phyloP scores from a whole-genome alignment of 345 rosid species.

The Garcia nutans region DNA sequence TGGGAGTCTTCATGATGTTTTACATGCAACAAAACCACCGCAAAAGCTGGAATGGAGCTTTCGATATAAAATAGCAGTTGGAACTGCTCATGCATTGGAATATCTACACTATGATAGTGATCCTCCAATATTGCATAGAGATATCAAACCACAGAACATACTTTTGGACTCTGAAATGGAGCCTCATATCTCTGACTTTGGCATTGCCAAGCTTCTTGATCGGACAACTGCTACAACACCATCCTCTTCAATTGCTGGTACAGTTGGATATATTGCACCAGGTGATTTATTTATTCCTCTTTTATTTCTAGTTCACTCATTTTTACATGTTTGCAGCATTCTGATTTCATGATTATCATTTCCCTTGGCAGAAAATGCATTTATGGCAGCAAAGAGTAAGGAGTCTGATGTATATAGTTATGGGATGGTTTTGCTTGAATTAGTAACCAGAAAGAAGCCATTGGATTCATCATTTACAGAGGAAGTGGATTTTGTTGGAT shows the following conservation, averaged over 20 bases:
- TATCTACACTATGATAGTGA: constrained; percentile 78
- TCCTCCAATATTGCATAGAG: constrained; percentile 76
- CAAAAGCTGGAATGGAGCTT: constrained; percentile 53
- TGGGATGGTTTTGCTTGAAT: constrained; percentile 30
- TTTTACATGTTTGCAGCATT: not conserved
- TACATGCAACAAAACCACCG: constrained; percentile 37
- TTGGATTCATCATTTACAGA: constrained; percentile 16
- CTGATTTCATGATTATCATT: not conserved
- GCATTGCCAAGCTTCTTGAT: constrained; percentile 67
- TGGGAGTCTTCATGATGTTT: constrained; percentile 67
- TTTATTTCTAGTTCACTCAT: not conserved
- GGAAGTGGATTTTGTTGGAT: constrained; percentile 43
- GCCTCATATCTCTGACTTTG: constrained; percentile 80
- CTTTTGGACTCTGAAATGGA: constrained; percentile 69
- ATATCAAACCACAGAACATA: constrained; percentile 77
- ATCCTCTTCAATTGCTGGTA: constrained; percentile 46
- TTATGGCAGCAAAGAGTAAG: constrained; percentile 43
- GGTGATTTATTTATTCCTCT: constrained; percentile 36
- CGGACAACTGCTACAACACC: constrained; percentile 41
- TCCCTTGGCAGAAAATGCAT: constrained; percentile 58
- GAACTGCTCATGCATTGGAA: constrained; percentile 70
- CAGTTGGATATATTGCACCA: constrained; percentile 89
- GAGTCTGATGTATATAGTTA: constrained; percentile 31
- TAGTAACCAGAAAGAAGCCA: constrained; percentile 24
- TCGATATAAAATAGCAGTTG: constrained; percentile 59